Base-by-base conservation (phyloP, 1,284 basidiomycete genomes). In the Baeospora myosura region DNA sequence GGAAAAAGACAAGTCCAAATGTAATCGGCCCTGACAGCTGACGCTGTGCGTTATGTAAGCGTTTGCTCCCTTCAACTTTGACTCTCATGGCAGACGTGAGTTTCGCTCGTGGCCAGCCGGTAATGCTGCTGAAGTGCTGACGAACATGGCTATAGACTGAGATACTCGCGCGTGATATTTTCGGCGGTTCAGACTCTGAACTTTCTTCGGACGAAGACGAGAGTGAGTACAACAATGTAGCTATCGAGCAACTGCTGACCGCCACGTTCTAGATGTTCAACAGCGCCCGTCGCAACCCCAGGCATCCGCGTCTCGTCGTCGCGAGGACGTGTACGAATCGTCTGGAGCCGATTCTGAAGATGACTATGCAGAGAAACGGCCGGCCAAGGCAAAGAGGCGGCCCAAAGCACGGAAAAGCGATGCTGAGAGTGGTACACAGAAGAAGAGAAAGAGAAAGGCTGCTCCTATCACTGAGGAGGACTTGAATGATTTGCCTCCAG, bases 151-250 rank as follows among this genome's bases (percentile, higher is more conserved):
- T n/a, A n/a, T n/a, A n/a, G n/a, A n/a, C n/a, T n/a, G n/a, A n/a
- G n/a, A n/a, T n/a, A n/a, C 74, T 81, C 38, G 78, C 73, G 46
- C 73, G 75, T 49, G 74, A 82, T 61, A 78, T 89, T 52, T 88
- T 87, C 51, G 85, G 77, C 48, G 81, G 84, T 28, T 80, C 77
- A 20, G 83, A 84, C 53, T 88, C 85, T 1, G 87, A 89, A 50
- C 72, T 88, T 11, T 81, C 78, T 1, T 76, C 76, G 2, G 81
- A 85, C 47, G 82, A 85, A 43, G 81, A 84, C 31, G 78, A 80
- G 60, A 58, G 64, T 66, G 33, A 26, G 23, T 16, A 25, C n/a
- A 22, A 32, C 22, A 10, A 28, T 41, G n/a, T 33, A 14, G 4
- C 39, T 5, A 10, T 30, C 2, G n/a, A 12, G 18, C 4, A 16